Evolutionary conservation across 2,329 filamentous ascomycete genomes (phyloP).

Genomic region (Fusarium coicis): DNA sequence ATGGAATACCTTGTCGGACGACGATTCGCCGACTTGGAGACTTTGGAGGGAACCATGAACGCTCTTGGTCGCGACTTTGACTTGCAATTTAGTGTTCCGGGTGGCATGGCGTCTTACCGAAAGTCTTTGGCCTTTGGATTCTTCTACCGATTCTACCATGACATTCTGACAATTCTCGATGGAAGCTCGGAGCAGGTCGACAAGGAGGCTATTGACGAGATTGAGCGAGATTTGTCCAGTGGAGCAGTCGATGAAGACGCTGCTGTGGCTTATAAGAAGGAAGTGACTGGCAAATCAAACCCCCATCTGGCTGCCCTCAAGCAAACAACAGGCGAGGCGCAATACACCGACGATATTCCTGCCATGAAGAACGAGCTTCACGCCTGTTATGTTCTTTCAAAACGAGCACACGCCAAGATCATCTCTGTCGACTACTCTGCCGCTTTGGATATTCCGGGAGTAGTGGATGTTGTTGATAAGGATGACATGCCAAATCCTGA

Average conservation of each 20-base stretch:
- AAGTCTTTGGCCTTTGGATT: constrained; percentile 91
- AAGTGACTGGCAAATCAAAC: constrained; percentile 84
- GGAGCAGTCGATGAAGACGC: constrained; percentile 82
- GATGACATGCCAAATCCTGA: constrained; percentile 80
- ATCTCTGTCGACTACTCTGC: constrained; percentile 78
- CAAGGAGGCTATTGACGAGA: constrained; percentile 80
- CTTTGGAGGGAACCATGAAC: constrained; percentile 89
- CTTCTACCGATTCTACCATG: constrained; percentile 97
- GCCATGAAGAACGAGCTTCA: constrained; percentile 87
- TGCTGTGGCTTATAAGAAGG: constrained; percentile 81
- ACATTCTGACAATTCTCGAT: constrained; percentile 75
- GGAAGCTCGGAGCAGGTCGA: constrained; percentile 65
- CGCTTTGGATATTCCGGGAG: constrained; percentile 86
- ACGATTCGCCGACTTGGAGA: constrained; percentile 81
- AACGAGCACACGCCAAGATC: constrained; percentile 88
- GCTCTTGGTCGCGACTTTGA: constrained; percentile 91
- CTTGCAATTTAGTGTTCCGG: constrained; percentile 88
- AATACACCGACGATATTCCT: constrained; percentile 97
- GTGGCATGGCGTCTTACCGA: constrained; percentile 96
- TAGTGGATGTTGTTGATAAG: constrained; percentile 85
- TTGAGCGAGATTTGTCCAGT: constrained; percentile 84
- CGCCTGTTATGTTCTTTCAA: constrained; percentile 87
- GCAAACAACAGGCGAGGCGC: constrained; percentile 92
- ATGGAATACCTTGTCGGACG: constrained; percentile 80
- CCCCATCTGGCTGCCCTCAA: constrained; percentile 92